Conservation (phyloP, 208 protist species). For the Crithidia bombi region DNA sequence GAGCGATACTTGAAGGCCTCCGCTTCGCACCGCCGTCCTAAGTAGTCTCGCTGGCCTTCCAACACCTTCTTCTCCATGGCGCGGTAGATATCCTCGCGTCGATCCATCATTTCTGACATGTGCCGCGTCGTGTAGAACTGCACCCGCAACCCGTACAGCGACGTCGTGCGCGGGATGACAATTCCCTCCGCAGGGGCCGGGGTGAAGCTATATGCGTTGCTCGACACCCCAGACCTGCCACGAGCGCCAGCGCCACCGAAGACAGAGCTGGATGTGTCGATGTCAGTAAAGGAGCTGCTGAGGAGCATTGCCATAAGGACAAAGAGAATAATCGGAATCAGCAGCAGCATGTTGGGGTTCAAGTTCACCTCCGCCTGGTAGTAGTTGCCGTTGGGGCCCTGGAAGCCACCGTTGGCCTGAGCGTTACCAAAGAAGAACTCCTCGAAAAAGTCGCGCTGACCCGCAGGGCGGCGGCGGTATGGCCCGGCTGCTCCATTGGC, state of each 20-base stretch:
- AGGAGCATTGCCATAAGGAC: conserved; percentile 76
- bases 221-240: background rate
- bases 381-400: conserved; percentile 15
- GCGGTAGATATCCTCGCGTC: conserved; percentile 40
- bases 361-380: conserved; percentile 51
- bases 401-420: background rate
- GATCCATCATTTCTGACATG: conserved; percentile 62
- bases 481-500: conserved; percentile 20
- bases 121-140: conserved; percentile 67
- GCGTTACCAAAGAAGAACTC: conserved; percentile 70
- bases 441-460: conserved; percentile 73
- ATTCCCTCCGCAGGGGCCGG: conserved; percentile 53
- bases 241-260: conserved; percentile 15
- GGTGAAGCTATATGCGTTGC: conserved; percentile 67
- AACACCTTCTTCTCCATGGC: conserved; percentile 71
- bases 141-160: conserved; percentile 61
- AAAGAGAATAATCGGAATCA: conserved; percentile 73
- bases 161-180: conserved; percentile 55
- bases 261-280: conserved; percentile 37
- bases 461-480: conserved; percentile 21
- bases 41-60: conserved; percentile 62
- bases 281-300: conserved; percentile 61
- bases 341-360: conserved; percentile 61
- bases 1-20: conserved; percentile 74
- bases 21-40: conserved; percentile 80